A percentile compares a stretch with the other conserved stretches of the same genome.
These are phyloP conservation scores for Xylaria sp. DNA, from an alignment of 2,329 filamentous ascomycete species.

Conservation along the genomic window DNA sequence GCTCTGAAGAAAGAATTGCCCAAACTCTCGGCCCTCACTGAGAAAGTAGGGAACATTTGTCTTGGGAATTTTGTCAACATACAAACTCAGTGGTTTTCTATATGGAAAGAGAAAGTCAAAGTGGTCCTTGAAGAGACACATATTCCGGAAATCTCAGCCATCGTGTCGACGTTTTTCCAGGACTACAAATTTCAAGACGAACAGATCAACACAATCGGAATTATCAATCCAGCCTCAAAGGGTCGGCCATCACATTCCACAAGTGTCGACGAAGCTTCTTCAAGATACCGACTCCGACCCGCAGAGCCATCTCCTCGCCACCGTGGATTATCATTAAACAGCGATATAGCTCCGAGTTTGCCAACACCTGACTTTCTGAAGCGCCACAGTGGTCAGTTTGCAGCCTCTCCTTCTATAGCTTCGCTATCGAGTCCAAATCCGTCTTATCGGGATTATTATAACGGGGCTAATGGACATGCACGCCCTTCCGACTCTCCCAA, in stretches of 20 bases:
- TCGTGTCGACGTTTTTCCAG: conserved; percentile 79
- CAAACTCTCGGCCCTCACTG: conserved; percentile 81
- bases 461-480: conserved; percentile 53
- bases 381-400: conserved; percentile 74
- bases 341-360: conserved; percentile 69
- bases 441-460: conserved; percentile 66
- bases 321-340: conserved; percentile 70
- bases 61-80: conserved; percentile 85
- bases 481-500: conserved; percentile 68
- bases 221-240: conserved; percentile 78
- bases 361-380: conserved; percentile 74
- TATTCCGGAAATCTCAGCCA: conserved; percentile 74
- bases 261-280: conserved; percentile 63
- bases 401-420: conserved; percentile 63
- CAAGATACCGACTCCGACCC: conserved; percentile 60
- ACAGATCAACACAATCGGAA: conserved; percentile 74
- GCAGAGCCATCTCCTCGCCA: conserved; percentile 62
- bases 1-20: conserved; percentile 93
- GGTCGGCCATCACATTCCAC: conserved; percentile 68
- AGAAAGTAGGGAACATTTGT: conserved; percentile 84
- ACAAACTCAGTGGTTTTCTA: conserved; percentile 82
- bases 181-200: conserved; percentile 83
- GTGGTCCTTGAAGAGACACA: conserved; percentile 75
- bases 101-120: conserved; percentile 85
- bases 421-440: conserved; percentile 62